Conservation (phyloP, 2,329 filamentous ascomycete species). For the Nectriaceae sp. region DNA sequence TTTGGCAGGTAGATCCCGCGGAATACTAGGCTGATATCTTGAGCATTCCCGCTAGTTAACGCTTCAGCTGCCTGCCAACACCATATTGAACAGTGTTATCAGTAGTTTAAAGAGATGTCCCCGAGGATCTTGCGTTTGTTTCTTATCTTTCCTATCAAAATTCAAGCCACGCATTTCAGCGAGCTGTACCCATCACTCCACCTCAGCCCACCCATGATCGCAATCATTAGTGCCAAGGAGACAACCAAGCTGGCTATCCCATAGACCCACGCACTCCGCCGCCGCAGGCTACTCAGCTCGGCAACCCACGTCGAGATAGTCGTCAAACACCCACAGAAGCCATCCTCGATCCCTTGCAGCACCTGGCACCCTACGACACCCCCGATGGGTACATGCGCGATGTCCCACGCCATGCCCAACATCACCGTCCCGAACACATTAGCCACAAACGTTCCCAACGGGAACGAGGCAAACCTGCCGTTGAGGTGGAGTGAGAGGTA, state of each 20-base stretch:
- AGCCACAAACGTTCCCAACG: constrained; percentile 81
- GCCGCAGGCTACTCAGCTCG: constrained; percentile 56
- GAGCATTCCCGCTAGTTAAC: too few relatives aligned
- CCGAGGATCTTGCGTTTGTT: neutral
- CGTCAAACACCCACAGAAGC: constrained; percentile 67
- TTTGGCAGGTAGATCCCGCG: neutral
- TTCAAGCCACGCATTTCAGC: constrained; percentile 14
- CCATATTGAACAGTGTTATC: too few relatives aligned
- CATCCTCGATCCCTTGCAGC: constrained; percentile 66
- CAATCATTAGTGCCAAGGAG: constrained; percentile 61
- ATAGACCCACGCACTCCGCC: constrained; percentile 67
- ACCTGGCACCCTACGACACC: constrained; percentile 67
- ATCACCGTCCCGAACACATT: constrained; percentile 79
- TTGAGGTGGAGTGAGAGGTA: constrained; percentile 75
- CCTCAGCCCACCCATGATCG: constrained; percentile 73
- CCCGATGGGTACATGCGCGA: constrained; percentile 66
- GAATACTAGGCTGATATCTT: too few relatives aligned
- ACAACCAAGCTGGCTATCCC: constrained; percentile 60
- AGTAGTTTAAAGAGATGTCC: too few relatives aligned
- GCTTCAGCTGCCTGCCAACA: too few relatives aligned
- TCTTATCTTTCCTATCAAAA: neutral
- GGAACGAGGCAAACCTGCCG: constrained; percentile 65
- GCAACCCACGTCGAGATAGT: constrained; percentile 69
- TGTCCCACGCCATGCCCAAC: constrained; percentile 74
- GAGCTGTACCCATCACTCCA: constrained; percentile 64